These are phyloP conservation scores for Psilocybe cubensis DNA, from an alignment of 768 basidiomycete genomes.

Conservation along the genomic window DNA sequence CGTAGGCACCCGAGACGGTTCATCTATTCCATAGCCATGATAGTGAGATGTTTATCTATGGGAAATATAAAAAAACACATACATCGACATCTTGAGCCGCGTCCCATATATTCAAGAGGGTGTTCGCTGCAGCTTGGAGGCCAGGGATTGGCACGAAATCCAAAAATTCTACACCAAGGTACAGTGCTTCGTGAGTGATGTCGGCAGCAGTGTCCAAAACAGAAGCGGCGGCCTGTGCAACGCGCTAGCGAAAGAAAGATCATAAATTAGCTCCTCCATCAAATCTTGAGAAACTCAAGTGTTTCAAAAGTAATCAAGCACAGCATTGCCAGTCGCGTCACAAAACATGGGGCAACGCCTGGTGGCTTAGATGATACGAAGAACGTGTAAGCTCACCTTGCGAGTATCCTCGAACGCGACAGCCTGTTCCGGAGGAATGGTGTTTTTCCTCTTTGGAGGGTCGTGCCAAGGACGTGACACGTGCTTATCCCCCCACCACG, in stretches of 20 bases:
- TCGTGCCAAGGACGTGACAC: constrained; percentile 33
- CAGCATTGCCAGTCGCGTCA: constrained; percentile 3
- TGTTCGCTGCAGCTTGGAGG: constrained; percentile 52
- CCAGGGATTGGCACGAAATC: constrained; percentile 60
- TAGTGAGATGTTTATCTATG: neutral
- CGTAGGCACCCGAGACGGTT: constrained; percentile 72
- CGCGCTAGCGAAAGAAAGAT: constrained; percentile 31
- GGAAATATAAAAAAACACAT: constrained; percentile 32
- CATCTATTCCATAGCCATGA: constrained; percentile 40
- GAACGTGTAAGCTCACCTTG: constrained; percentile 24
- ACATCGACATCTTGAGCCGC: constrained; percentile 64
- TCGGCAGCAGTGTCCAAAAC: constrained; percentile 45
- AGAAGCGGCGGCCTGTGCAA: constrained; percentile 39
- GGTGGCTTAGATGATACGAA: neutral
- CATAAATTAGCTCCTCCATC: neutral
- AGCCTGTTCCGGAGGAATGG: constrained; percentile 41
- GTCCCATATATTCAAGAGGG: constrained; percentile 67
- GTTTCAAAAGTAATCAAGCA: neutral
- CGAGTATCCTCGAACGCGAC: constrained; percentile 41
- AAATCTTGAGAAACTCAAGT: neutral
- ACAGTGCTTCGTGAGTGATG: constrained; percentile 48
- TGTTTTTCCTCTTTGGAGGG: constrained; percentile 32
- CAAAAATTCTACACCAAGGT: constrained; percentile 43
- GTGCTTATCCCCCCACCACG: constrained; percentile 30
- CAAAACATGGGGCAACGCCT: neutral